phyloP scores from a whole-genome alignment of 1,284 basidiomycete species.

The Ustilago hordei region DNA sequence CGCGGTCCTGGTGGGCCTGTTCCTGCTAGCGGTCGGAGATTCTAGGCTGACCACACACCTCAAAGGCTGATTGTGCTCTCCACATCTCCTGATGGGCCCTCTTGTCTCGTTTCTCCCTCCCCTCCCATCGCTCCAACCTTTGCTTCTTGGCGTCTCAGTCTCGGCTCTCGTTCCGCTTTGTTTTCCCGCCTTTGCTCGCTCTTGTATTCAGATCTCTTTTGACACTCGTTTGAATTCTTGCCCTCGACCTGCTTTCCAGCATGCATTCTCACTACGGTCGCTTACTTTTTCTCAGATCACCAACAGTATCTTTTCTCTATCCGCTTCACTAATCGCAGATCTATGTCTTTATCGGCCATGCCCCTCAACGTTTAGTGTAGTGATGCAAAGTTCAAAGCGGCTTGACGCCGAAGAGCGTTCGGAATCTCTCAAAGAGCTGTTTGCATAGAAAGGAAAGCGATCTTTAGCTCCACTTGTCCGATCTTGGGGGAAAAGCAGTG shows the following conservation, averaged over 20 bases:
- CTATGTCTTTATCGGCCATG: conserved; percentile 9
- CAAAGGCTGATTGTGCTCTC: neutral
- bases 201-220: conserved; percentile 25
- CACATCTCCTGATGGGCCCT: neutral
- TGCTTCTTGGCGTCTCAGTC: neutral
- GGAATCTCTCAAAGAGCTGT: conserved; percentile 59
- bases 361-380: neutral
- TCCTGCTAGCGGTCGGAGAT: conserved; percentile 37
- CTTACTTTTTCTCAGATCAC: conserved; percentile 9
- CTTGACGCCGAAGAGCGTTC: conserved; percentile 55
- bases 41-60: conserved; percentile 10
- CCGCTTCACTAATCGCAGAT: conserved; percentile 1
- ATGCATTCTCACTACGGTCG: conserved; percentile 13
- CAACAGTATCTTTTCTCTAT: conserved; percentile 36
- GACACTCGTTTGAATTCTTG: neutral
- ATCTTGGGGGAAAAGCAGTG: too few species aligned
- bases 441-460: neutral
- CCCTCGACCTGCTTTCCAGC: neutral
- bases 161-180: neutral
- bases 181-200: conserved; percentile 1
- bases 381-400: conserved; percentile 33
- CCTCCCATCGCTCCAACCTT: neutral
- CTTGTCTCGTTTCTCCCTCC: neutral
- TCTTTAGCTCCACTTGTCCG: too few species aligned
- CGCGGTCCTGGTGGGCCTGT: conserved; percentile 35